Evolutionary conservation across 2,329 filamentous ascomycete genomes (phyloP).

Genomic region (Venturia nashicola): DNA sequence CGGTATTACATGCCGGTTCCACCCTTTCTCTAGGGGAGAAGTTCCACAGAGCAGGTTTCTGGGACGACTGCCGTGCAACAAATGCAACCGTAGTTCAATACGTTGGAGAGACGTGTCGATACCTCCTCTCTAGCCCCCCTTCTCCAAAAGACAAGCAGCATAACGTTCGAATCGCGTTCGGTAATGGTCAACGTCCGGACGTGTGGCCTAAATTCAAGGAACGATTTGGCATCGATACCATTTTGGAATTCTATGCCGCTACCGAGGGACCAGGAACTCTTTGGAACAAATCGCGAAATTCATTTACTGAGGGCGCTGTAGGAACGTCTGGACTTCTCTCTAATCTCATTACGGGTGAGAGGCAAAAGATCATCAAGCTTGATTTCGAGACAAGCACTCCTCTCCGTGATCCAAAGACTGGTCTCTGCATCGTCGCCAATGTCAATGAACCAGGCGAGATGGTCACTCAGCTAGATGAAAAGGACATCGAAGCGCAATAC

Average conservation of each 20-base stretch:
- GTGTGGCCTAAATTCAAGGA: slow-evolving; percentile 76
- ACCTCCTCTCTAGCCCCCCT: slow-evolving; percentile 56
- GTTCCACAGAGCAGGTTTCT: slow-evolving; percentile 68
- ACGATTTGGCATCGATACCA: slow-evolving; percentile 39
- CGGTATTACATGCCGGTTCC: slow-evolving; percentile 46
- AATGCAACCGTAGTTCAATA: slow-evolving; percentile 72
- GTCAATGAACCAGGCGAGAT: slow-evolving; percentile 55
- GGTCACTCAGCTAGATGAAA: slow-evolving; percentile 55
- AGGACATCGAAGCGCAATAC: slow-evolving; percentile 52
- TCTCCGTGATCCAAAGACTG: slow-evolving; percentile 53
- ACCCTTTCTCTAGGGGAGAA: slow-evolving; percentile 63
- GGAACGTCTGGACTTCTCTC: slow-evolving; percentile 58
- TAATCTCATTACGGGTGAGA: slow-evolving; percentile 38
- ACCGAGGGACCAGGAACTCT: slow-evolving; percentile 47
- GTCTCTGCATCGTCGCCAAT: slow-evolving; percentile 50
- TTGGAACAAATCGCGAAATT: slow-evolving; percentile 64
- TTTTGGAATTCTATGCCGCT: slow-evolving; percentile 27
- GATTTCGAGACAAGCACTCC: slow-evolving; percentile 61
- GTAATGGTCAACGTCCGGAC: slow-evolving; percentile 76
- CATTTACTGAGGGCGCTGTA: slow-evolving; percentile 63
- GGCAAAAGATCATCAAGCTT: slow-evolving; percentile 50
- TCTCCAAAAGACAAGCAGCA: slow-evolving; percentile 60
- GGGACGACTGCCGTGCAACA: slow-evolving; percentile 59
- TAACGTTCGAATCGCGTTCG: slow-evolving; percentile 61
- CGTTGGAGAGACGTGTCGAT: slow-evolving; percentile 77